Percentiles rank a stretch among this genome's conserved stretches.
Evolutionary conservation across 169 alveolate genomes (phyloP).

Genomic region (Plasmodium knowlesi): DNA sequence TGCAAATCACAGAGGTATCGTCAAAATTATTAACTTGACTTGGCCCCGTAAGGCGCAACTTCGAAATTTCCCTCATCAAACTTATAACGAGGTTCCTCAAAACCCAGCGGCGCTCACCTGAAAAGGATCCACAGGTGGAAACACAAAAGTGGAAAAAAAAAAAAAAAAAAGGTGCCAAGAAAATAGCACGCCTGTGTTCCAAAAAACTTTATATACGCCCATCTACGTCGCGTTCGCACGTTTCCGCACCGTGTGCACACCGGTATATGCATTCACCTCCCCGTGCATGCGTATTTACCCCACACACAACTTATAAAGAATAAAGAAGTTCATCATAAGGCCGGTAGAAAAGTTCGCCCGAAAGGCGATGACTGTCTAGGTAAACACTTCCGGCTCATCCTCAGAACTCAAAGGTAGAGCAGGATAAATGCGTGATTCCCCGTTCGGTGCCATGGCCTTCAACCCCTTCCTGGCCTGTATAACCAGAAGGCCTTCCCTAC

Average conservation of each 20-base stretch:
- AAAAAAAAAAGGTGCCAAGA: too few relatives aligned
- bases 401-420: neutral
- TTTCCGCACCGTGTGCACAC: neutral
- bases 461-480: neutral
- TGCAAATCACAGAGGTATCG: neutral
- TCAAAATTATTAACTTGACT: neutral
- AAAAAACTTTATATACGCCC: neutral
- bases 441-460: neutral
- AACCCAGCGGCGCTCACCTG: neutral
- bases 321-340: too few relatives aligned
- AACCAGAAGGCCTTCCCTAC: neutral
- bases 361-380: neutral
- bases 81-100: neutral
- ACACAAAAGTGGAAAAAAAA: too few relatives aligned
- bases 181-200: neutral
- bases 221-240: neutral
- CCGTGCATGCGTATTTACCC: neutral
- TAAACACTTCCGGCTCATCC: neutral
- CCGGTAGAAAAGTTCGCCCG: neutral
- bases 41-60: neutral
- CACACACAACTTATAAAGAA: neutral
- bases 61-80: neutral
- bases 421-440: neutral
- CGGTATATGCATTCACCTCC: neutral
- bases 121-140: neutral